A percentile compares a stretch with the other conserved stretches of the same genome.
Evolutionary conservation across 192 early-diverging fungal species (phyloP).

Genomic region (Umbelopsis sp.): DNA sequence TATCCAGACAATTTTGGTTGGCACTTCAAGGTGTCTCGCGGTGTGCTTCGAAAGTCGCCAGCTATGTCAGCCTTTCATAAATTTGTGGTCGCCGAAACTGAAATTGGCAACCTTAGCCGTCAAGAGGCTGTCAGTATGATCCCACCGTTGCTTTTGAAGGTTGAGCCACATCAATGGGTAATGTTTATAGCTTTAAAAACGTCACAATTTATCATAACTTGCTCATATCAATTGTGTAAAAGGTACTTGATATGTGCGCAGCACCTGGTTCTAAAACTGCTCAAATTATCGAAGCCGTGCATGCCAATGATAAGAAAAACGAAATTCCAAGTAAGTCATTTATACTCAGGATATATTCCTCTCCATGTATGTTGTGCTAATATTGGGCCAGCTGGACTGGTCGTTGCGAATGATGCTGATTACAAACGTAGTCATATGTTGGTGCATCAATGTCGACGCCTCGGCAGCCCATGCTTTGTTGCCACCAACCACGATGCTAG

Average conservation of each 20-base stretch:
- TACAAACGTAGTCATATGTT: slow-evolving; percentile 90
- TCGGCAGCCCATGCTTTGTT: slow-evolving; percentile 90
- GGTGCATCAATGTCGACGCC: slow-evolving; percentile 93
- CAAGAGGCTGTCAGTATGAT: slow-evolving; percentile 99
- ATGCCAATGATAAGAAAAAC: slow-evolving; percentile 59
- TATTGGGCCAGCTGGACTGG: slow-evolving; percentile 64
- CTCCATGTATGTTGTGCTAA: not conserved
- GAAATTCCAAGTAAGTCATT: slow-evolving; percentile 51
- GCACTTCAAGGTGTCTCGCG: slow-evolving; percentile 80
- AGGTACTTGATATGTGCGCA: slow-evolving; percentile 92
- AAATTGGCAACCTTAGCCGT: slow-evolving; percentile 94
- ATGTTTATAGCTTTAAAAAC: not conserved
- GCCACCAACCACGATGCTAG: slow-evolving; percentile 97
- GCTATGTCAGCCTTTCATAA: slow-evolving; percentile 85
- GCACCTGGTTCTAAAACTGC: slow-evolving; percentile 98
- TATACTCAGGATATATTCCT: not conserved
- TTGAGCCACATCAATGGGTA: slow-evolving; percentile 84
- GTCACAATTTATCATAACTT: not conserved
- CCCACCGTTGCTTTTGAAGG: slow-evolving; percentile 91
- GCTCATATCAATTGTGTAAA: not conserved
- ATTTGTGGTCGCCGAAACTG: slow-evolving; percentile 97
- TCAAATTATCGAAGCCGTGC: slow-evolving; percentile 84
- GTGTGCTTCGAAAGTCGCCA: slow-evolving; percentile 73
- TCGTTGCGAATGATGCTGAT: slow-evolving; percentile 97
- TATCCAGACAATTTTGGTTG: slow-evolving; percentile 93